These are phyloP conservation scores for Penicillium pulvis DNA, from an alignment of 495 filamentous ascomycete genomes.

Conservation along the genomic window DNA sequence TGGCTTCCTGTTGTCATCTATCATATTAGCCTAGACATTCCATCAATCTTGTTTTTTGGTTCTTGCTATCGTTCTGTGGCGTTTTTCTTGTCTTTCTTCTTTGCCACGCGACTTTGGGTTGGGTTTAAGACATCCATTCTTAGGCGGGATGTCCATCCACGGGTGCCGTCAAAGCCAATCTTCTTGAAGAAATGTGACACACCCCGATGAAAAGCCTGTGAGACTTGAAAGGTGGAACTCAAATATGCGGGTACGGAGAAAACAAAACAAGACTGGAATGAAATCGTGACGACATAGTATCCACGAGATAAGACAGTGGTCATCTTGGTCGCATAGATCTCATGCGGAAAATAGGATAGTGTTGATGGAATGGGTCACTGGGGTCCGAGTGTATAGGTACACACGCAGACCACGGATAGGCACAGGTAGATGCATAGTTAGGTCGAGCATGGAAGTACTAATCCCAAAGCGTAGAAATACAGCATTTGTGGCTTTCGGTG, in stretches of 20 bases:
- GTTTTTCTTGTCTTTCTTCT: conserved; percentile 1
- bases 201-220: neutral
- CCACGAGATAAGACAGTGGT: neutral
- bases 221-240: conserved; percentile 6
- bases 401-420: conserved; percentile 9
- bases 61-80: neutral
- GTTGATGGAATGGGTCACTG: neutral
- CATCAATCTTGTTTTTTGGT: neutral
- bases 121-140: conserved; percentile 13
- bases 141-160: conserved; percentile 25
- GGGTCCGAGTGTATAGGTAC: neutral
- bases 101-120: conserved; percentile 15
- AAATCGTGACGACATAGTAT: neutral
- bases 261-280: neutral
- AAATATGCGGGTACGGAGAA: neutral
- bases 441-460: neutral
- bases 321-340: neutral
- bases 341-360: neutral
- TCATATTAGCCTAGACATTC: conserved; percentile 3
- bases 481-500: neutral
- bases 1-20: conserved; percentile 63
- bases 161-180: neutral
- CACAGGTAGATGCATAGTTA: neutral
- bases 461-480: neutral
- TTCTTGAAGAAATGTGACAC: neutral